Evolutionary conservation across 2,329 filamentous ascomycete species (phyloP), one percentile per base, ranked within the genome.

Genomic region (Colletotrichum kahawae): DNA sequence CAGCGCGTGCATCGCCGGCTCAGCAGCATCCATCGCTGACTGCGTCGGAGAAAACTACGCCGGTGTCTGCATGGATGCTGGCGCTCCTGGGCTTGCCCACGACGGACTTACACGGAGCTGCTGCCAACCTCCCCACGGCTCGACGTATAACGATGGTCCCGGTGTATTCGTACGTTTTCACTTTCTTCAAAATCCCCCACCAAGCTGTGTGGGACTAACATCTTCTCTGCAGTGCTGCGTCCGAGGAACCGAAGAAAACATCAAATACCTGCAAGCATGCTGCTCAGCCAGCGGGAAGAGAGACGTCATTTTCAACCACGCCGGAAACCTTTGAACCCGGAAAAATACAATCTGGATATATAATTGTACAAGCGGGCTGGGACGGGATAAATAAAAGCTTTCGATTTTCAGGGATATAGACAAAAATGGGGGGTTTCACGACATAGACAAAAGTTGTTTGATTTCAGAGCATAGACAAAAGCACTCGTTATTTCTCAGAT

Each of bases 111-210:
- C 38, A 4, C 18, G n/a, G 38, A 43, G 18, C 38, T 43, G 38
- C 38, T 43, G 38, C 38, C 38, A 43, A 3, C 38, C 38, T 10
- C 38, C 38, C 38, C 38, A 43, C 38, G 38, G 38, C 38, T n/a
- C 38, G 18, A 43, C 38, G 38, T 43, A 43, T 0, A 43, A 43
- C 0, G 38, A 43, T 9, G 38, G 38, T 0, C 38, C 38, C 38
- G 38, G 38, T 12, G 9, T 43, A n/a, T 43, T 43, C 5, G 38
- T 43, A 43, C 0, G 38, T 43, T 1, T n/a, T 5, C 38, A 18
- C 38, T 12, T 0, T 21, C 21, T 2, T n/a, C 38, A 9, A 1
- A n/a, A 43, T 6, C 0, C 3, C 18, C 38, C 18, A 3, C 8
- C n/a, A n/a, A n/a, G 18, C 18, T 18, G 16, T 43, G 38, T 9